phyloP scores from a whole-genome alignment of 2,329 filamentous ascomycete species.

The Cadophora gregata region DNA sequence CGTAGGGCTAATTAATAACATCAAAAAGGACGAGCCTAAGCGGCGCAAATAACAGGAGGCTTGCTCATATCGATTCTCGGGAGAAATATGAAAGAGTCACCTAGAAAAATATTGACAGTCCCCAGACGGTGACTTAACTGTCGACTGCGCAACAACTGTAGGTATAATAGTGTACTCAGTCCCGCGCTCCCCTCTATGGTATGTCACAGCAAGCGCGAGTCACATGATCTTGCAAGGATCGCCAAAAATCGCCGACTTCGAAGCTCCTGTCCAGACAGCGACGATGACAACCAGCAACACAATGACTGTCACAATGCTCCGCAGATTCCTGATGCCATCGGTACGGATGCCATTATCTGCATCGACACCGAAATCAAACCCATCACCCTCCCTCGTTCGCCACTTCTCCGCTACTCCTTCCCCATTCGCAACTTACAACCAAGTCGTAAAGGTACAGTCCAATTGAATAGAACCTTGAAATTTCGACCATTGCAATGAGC shows the following conservation, averaged over 20 bases:
- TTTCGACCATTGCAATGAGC: background rate
- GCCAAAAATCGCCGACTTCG: background rate
- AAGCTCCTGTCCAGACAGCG: background rate
- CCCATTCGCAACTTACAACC: conserved; percentile 41
- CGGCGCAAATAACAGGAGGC: too few relatives aligned
- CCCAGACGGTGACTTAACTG: too few relatives aligned
- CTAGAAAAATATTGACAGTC: too few relatives aligned
- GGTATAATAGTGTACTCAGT: too few relatives aligned
- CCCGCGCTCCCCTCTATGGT: too few relatives aligned
- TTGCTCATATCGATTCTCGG: too few relatives aligned
- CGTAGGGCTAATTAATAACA: too few relatives aligned
- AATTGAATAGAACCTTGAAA: background rate
- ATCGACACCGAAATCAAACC: conserved; percentile 11
- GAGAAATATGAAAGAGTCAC: too few relatives aligned
- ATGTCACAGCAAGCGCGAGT: too few relatives aligned
- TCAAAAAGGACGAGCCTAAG: too few relatives aligned
- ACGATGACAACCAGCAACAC: conserved; percentile 22
- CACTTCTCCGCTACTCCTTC: conserved; percentile 43
- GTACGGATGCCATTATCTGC: conserved; percentile 31
- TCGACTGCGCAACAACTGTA: too few relatives aligned
- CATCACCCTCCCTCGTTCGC: conserved; percentile 27
- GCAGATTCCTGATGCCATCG: conserved; percentile 37
- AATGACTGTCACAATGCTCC: conserved; percentile 39
- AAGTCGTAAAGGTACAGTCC: conserved; percentile 40
- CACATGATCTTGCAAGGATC: too few relatives aligned